Evolutionary conservation across 2,329 filamentous ascomycete genomes (phyloP).

Genomic region (Podosphaera fusca): DNA sequence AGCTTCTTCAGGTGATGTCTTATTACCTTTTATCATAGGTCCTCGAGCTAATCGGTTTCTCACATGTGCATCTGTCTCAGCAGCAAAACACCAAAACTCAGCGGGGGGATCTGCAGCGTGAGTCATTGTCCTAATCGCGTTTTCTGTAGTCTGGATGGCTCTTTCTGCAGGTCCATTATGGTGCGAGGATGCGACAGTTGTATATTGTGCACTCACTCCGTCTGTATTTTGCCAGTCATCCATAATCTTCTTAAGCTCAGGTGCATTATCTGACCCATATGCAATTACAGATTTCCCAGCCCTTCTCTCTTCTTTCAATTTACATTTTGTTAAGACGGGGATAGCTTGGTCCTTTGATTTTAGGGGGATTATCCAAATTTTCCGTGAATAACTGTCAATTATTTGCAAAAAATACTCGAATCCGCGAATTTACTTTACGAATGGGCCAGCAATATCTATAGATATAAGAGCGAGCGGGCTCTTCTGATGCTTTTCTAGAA

Average conservation of each 20-base stretch:
- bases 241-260: neutral
- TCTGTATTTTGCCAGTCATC: neutral
- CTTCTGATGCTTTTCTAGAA: neutral
- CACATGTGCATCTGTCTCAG: neutral
- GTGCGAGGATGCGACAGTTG: neutral
- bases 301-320: neutral
- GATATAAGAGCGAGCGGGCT: neutral
- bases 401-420: neutral
- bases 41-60: neutral
- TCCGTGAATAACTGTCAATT: neutral
- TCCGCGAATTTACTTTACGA: neutral
- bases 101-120: neutral
- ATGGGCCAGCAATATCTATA: neutral
- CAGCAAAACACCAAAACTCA: slow-evolving; percentile 1
- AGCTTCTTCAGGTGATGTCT: neutral
- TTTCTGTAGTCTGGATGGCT: neutral
- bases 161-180: neutral
- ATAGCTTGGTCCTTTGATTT: neutral
- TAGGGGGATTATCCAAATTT: neutral
- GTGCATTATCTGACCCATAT: slow-evolving; percentile 1
- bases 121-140: neutral
- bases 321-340: neutral
- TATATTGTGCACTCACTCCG: neutral
- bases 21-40: neutral
- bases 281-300: neutral